These are phyloP conservation scores for Suhomyces kilbournensis DNA, from an alignment of 805 yeast species.

Conservation along the genomic window DNA sequence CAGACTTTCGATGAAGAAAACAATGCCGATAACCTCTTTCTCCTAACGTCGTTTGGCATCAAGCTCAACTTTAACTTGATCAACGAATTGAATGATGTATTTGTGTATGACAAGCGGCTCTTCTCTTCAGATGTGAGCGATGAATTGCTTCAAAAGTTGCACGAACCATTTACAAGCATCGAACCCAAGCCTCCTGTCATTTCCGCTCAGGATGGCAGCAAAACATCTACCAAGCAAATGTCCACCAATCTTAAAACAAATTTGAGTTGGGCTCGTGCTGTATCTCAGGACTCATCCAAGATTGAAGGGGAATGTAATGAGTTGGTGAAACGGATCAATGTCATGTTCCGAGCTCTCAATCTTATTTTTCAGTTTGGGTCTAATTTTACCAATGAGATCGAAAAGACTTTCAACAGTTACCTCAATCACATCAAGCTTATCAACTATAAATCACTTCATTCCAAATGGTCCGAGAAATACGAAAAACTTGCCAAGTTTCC, in stretches of 20 bases:
- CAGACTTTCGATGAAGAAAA: constrained; percentile 26
- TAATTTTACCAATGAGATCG: constrained; percentile 48
- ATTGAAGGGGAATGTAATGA: constrained; percentile 27
- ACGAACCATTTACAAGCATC: constrained; percentile 1
- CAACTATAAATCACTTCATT: constrained; percentile 39
- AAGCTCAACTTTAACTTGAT: constrained; percentile 53
- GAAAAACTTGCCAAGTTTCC: constrained; percentile 37
- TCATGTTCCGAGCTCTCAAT: constrained; percentile 45
- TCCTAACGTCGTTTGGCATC: constrained; percentile 64
- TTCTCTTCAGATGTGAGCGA: constrained; percentile 35
- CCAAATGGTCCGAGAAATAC: constrained; percentile 34
- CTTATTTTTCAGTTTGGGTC: constrained; percentile 50
- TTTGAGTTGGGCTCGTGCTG: constrained; percentile 51
- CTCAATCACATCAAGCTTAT: constrained; percentile 36
- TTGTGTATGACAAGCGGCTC: constrained; percentile 60
- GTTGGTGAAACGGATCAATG: constrained; percentile 32
- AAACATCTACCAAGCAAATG: not conserved
- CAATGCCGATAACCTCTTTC: constrained; percentile 36
- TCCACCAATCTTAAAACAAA: constrained; percentile 36
- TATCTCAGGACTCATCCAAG: constrained; percentile 39
- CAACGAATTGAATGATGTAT: constrained; percentile 53
- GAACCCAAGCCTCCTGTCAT: constrained; percentile 3
- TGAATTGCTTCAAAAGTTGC: not conserved
- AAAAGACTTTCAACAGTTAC: constrained; percentile 41
- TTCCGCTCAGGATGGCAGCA: not conserved